Evolutionary conservation across 495 filamentous ascomycete species (phyloP).

Genomic region (Hypomontagnella submonticulosa): DNA sequence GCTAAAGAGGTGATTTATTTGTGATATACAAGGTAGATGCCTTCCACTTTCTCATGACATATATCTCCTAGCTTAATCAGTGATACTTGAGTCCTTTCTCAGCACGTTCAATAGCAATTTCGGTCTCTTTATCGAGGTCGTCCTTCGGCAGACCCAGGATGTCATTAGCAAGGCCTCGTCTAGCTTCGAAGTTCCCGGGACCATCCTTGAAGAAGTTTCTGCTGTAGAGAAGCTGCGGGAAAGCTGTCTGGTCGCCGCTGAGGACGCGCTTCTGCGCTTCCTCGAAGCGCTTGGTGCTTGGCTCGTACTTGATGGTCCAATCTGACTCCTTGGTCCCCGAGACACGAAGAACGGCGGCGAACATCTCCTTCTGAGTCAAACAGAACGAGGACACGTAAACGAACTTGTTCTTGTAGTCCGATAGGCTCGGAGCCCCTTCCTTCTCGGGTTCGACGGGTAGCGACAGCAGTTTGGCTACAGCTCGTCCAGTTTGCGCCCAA

Average conservation of each 20-base stretch:
- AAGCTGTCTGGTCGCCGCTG: conserved; percentile 53
- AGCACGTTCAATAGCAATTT: conserved; percentile 50
- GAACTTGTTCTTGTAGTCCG: conserved; percentile 55
- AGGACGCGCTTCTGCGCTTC: conserved; percentile 51
- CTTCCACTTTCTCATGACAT: neutral
- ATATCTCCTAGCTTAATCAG: neutral
- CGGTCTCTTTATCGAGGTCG: conserved; percentile 65
- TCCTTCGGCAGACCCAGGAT: conserved; percentile 64
- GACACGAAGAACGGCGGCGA: conserved; percentile 60
- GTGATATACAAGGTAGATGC: neutral
- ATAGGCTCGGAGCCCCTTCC: conserved; percentile 48
- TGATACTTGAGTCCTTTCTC: conserved; percentile 38
- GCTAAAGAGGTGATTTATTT: neutral
- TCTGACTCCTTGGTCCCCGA: conserved; percentile 62
- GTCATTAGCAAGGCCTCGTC: conserved; percentile 57
- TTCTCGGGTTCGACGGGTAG: conserved; percentile 56
- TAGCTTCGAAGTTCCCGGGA: conserved; percentile 55
- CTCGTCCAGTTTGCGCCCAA: conserved; percentile 52
- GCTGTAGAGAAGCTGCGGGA: conserved; percentile 62
- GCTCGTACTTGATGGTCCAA: conserved; percentile 65
- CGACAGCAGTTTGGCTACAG: conserved; percentile 51
- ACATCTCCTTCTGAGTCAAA: conserved; percentile 59
- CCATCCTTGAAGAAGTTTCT: conserved; percentile 64
- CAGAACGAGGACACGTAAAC: conserved; percentile 58
- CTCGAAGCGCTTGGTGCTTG: conserved; percentile 55